Evolutionary conservation across 2,329 filamentous ascomycete genomes (phyloP).

Genomic region (Samsoniella hepiali): DNA sequence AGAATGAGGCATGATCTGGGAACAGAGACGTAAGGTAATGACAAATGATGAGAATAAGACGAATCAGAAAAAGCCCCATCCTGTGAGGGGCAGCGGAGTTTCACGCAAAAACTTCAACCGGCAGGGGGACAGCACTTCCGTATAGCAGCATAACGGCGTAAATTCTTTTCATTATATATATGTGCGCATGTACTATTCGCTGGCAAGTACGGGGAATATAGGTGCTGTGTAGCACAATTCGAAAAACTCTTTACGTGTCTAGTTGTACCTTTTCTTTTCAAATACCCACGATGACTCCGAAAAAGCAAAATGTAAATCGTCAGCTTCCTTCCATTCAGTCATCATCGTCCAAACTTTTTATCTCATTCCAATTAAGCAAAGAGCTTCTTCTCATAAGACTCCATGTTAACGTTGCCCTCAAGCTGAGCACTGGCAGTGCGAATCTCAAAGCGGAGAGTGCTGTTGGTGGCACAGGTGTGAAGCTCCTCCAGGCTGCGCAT

Average conservation of each 20-base stretch:
- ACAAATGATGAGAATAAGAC: not conserved
- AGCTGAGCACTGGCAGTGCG: constrained; percentile 91
- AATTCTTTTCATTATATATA: constrained; percentile 14
- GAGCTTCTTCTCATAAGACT: constrained; percentile 99
- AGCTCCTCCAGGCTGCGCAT: constrained; percentile 75
- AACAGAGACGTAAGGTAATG: not conserved
- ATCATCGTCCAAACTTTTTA: constrained; percentile 2
- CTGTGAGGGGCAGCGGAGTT: not conserved
- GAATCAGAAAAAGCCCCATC: not conserved
- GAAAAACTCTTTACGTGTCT: constrained; percentile 18
- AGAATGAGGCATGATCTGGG: not conserved
- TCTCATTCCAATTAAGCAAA: constrained; percentile 63
- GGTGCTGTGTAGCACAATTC: constrained; percentile 15
- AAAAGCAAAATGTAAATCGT: constrained; percentile 11
- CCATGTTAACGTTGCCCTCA: constrained; percentile 96
- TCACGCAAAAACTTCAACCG: not conserved
- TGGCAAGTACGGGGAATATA: constrained; percentile 20
- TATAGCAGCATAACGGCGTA: constrained; percentile 17
- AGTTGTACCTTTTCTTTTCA: constrained; percentile 10
- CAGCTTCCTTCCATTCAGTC: constrained; percentile 5
- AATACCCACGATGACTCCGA: constrained; percentile 16
- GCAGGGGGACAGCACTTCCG: constrained; percentile 16
- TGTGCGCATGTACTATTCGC: constrained; percentile 18
- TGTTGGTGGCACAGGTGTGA: constrained; percentile 69
- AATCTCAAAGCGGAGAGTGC: constrained; percentile 86